These are phyloP conservation scores for Gymnopus androsaceus DNA, from an alignment of 1,284 basidiomycete species.

Conservation along the genomic window DNA sequence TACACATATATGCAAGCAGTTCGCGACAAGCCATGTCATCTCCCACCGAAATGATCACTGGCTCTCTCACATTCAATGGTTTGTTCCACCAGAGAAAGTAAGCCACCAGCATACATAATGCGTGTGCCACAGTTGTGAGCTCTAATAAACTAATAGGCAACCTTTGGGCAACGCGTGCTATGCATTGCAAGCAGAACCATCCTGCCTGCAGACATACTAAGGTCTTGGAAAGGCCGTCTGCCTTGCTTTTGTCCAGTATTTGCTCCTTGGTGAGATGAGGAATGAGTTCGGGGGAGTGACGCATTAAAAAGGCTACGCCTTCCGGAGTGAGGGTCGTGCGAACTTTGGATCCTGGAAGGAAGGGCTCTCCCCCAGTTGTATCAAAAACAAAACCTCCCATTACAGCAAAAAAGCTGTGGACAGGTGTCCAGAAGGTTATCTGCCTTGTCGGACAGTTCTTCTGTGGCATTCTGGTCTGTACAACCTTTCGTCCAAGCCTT, in stretches of 20 bases:
- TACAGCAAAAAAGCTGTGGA: neutral
- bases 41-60: too few species aligned
- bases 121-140: neutral
- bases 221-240: neutral
- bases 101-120: neutral
- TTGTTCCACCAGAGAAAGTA: neutral
- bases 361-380: neutral
- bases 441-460: neutral
- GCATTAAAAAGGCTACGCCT: neutral
- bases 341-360: neutral
- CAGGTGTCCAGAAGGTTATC: neutral
- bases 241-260: neutral
- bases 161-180: neutral
- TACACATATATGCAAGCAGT: too few species aligned
- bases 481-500: neutral
- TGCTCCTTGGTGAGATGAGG: neutral
- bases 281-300: neutral
- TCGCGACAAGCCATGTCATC: too few species aligned
- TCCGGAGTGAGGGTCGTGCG: neutral
- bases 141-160: neutral
- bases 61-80: neutral
- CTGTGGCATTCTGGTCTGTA: neutral
- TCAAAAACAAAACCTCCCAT: conserved; percentile 2
- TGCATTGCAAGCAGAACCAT: neutral
- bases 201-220: neutral